A percentile compares a stretch with the other conserved stretches of the same genome.
phyloP scores from a whole-genome alignment of 345 rosid genomes.

The Melaleuca alternifolia region DNA sequence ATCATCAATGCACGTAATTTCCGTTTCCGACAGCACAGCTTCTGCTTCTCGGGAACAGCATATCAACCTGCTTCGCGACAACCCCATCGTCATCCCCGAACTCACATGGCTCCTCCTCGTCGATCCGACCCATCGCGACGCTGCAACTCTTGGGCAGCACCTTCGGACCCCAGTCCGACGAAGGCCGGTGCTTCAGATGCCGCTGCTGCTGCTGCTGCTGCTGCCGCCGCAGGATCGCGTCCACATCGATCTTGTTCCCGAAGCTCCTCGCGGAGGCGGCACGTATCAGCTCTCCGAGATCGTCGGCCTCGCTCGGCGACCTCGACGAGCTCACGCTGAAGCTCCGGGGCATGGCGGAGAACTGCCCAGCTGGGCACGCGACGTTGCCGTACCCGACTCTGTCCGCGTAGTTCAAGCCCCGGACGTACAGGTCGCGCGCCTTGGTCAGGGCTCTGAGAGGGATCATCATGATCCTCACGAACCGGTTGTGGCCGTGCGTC shows the following conservation, averaged over 20 bases:
- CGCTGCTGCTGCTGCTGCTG: not conserved
- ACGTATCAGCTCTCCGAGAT: slow-evolving; percentile 29
- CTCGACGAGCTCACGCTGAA: slow-evolving; percentile 25
- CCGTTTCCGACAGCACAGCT: slow-evolving; percentile 18
- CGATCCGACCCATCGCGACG: slow-evolving; percentile 56
- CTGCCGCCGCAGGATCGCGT: not conserved
- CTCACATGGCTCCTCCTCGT: slow-evolving; percentile 49
- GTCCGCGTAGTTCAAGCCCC: slow-evolving; percentile 41
- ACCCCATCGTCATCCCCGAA: slow-evolving; percentile 13
- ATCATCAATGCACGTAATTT: not conserved
- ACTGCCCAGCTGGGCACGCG: slow-evolving; percentile 26
- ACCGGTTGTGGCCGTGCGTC: not conserved
- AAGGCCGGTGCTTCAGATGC: not conserved
- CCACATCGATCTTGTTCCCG: slow-evolving; percentile 1
- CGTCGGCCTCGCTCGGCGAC: slow-evolving; percentile 13
- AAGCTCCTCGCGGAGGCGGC: slow-evolving; percentile 32
- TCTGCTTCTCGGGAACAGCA: slow-evolving; percentile 25
- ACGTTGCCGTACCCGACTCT: slow-evolving; percentile 12
- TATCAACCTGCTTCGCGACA: not conserved
- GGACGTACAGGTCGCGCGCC: slow-evolving; percentile 47
- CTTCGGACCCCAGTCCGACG: not conserved
- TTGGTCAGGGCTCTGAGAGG: slow-evolving; percentile 30
- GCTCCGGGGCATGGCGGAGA: slow-evolving; percentile 32
- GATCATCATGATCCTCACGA: not conserved
- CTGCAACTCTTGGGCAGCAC: slow-evolving; percentile 25